A percentile compares a stretch with the other conserved stretches of the same genome.
These are phyloP conservation scores for Picea engelmannii DNA, from an alignment of 83 land plant species.

Conservation along the genomic window DNA sequence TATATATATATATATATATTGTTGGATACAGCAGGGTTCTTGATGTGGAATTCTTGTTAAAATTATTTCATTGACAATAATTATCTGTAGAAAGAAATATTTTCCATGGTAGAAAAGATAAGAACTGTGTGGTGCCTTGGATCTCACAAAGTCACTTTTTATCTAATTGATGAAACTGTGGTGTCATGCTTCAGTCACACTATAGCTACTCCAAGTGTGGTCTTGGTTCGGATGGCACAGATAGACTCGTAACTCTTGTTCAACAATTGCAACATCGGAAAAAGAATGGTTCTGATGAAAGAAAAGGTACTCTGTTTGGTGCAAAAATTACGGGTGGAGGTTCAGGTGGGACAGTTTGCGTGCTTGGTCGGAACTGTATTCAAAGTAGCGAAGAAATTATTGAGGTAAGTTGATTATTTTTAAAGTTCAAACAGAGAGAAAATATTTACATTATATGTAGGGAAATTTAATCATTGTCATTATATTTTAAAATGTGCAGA, in stretches of 20 bases:
- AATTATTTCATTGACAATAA: too few species aligned
- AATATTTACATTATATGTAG: not conserved
- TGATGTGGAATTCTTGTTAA: not conserved
- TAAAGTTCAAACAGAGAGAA: not conserved
- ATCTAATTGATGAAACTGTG: not conserved
- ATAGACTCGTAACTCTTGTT: constrained; percentile 78
- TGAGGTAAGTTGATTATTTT: constrained; percentile 50
- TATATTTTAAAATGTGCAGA: constrained; percentile 31
- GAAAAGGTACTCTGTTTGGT: constrained; percentile 72
- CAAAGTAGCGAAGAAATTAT: constrained; percentile 67
- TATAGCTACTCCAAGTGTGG: constrained; percentile 94
- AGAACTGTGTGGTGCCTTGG: not conserved
- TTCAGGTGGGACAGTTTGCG: constrained; percentile 94
- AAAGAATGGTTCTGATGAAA: constrained; percentile 19
- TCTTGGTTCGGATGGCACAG: constrained; percentile 97
- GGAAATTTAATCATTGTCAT: not conserved
- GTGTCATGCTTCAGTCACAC: constrained; percentile 70
- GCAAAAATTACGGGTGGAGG: constrained; percentile 99
- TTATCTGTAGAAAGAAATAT: too few species aligned
- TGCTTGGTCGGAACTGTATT: constrained; percentile 66
- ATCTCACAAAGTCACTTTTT: not conserved
- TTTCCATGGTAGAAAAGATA: too few species aligned
- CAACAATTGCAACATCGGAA: constrained; percentile 73
- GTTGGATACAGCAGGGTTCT: not conserved
- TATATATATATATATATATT: too few species aligned